Base-by-base conservation (phyloP, 2,329 filamentous ascomycete genomes). In the Botryotinia convoluta region DNA sequence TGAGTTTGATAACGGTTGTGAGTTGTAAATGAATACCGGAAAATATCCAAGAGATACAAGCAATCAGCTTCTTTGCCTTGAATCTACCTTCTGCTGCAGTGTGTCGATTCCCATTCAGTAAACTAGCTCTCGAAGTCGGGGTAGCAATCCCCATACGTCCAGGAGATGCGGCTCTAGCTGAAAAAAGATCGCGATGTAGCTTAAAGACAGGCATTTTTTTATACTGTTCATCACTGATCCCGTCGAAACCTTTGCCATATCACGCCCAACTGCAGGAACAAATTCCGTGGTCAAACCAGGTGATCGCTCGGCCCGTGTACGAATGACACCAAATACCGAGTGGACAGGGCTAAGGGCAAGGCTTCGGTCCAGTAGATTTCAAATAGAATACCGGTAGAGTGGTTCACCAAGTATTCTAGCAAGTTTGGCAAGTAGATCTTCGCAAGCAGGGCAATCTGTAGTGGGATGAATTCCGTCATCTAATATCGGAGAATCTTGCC, bases 301-400 rank as follows among this genome's bases (percentile, higher is more conserved):
- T 69, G 65, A 59, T 42, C 65, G 10, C n/a, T 69, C 65, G 65
- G 48, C 20, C 64, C 65, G 65, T 42, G 48, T 69, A 57, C 29
- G 14, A 69, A 57, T 57, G n/a, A 26, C 37, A 22, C 10, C 26
- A 29, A 37, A 44, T 57, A 22, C 48, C 48, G 65, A 57, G 35
- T 32, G 20, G n/a, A 29, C 18, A 69, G 12, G 57, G 20, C 3
- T 44, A 7, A 32, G 3, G 16, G 26, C 22, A 37, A 22, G 26
- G n/a, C 4, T 44, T 44, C 48, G n/a, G n/a, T 20, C 65, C 35
- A 69, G 65, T 59, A 59, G 37, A 57, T 42, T 42, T 44, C 18
- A 69, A 26, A 16, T 12, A 37, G n/a, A 69, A 69, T 42, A 29
- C 48, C 65, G 35, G 65, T 59, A 44, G 48, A 22, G 3, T 44